phyloP scores from a whole-genome alignment of 1,284 basidiomycete species.

The Grifola frondosa region DNA sequence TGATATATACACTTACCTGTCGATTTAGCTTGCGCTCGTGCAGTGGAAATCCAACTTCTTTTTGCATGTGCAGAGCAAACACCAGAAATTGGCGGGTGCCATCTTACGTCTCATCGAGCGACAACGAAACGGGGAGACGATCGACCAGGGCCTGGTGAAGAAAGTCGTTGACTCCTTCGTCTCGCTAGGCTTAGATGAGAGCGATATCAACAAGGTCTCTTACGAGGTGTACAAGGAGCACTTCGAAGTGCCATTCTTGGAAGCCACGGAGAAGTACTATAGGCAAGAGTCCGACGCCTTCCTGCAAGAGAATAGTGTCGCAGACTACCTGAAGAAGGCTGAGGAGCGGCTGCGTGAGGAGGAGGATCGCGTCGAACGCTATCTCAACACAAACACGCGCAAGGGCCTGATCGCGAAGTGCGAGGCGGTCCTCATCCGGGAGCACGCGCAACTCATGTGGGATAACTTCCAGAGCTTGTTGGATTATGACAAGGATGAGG shows the following conservation, averaged over 20 bases:
- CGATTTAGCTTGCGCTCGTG: slow-evolving; percentile 83
- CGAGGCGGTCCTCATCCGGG: slow-evolving; percentile 90
- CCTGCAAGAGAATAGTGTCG: slow-evolving; percentile 87
- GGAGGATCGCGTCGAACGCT: slow-evolving; percentile 93
- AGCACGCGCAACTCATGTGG: slow-evolving; percentile 88
- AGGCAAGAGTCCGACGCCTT: slow-evolving; percentile 88
- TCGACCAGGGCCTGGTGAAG: slow-evolving; percentile 93
- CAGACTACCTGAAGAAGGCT: slow-evolving; percentile 97
- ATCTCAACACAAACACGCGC: slow-evolving; percentile 87
- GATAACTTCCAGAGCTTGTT: slow-evolving; percentile 93
- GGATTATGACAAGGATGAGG: slow-evolving; percentile 92
- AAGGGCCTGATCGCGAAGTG: slow-evolving; percentile 88
- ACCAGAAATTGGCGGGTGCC: slow-evolving; percentile 83
- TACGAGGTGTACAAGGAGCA: slow-evolving; percentile 94
- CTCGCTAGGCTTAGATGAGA: slow-evolving; percentile 91
- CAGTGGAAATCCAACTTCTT: slow-evolving; percentile 97
- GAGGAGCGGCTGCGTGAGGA: slow-evolving; percentile 93
- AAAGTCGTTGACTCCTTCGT: slow-evolving; percentile 97
- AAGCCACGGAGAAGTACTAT: slow-evolving; percentile 90
- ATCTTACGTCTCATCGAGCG: slow-evolving; percentile 88
- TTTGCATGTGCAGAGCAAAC: slow-evolving; percentile 78
- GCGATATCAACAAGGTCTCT: slow-evolving; percentile 88
- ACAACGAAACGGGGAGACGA: slow-evolving; percentile 92
- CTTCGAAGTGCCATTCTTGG: slow-evolving; percentile 89
- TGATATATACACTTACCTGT: not conserved